Evolutionary conservation across 306 rosid species (phyloP).

Genomic region (Cicer yamashitae): DNA sequence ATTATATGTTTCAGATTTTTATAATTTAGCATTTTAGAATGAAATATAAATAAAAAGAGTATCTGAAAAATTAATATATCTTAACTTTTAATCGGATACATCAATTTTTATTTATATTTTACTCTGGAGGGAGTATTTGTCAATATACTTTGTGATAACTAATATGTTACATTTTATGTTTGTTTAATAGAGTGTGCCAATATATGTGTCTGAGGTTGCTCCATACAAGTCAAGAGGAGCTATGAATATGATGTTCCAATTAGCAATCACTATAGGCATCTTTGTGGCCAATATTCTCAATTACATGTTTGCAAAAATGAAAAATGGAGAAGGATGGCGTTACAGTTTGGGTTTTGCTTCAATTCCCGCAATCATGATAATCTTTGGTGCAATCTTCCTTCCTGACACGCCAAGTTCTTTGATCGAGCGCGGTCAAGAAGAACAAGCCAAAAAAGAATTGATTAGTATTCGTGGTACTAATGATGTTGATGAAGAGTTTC

Average conservation of each 20-base stretch:
- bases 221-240: neutral
- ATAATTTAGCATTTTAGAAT: too few species aligned
- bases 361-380: neutral
- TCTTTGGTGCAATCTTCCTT: neutral
- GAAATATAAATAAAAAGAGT: too few species aligned
- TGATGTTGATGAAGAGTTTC: neutral
- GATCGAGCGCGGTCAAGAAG: neutral
- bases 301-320: neutral
- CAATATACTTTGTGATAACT: too few species aligned
- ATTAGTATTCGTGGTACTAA: neutral
- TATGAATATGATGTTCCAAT: conserved; percentile 1
- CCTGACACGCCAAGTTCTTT: neutral
- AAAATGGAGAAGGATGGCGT: neutral
- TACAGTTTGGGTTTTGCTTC: neutral
- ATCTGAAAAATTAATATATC: too few species aligned
- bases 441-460: neutral
- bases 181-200: neutral
- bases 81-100: too few species aligned
- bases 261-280: neutral
- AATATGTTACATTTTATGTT: neutral
- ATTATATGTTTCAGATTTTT: too few species aligned
- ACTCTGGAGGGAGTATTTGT: too few species aligned
- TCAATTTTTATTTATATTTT: too few species aligned
- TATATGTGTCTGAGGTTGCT: conserved; percentile 8
- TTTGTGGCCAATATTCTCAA: neutral